Percentiles rank a stretch among this genome's conserved stretches.
phyloP scores from a whole-genome alignment of 495 filamentous ascomycete species.

The Aspergillus haitiensis region DNA sequence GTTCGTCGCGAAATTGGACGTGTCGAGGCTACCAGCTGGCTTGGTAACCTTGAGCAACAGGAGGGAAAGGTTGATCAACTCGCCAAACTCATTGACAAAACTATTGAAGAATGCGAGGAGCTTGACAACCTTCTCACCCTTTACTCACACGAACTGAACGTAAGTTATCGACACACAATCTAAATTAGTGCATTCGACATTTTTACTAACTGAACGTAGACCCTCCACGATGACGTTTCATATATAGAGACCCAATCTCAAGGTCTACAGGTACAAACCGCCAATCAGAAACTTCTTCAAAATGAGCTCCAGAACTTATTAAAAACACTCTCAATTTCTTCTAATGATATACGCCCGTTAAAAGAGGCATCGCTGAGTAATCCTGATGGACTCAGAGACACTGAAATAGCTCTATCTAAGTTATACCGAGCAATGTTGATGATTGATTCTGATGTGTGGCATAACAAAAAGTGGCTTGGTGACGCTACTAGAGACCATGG shows the following conservation, averaged over 20 bases:
- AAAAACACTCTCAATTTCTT: slow-evolving; percentile 82
- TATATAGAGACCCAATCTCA: slow-evolving; percentile 97
- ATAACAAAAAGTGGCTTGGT: slow-evolving; percentile 46
- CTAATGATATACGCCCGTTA: slow-evolving; percentile 69
- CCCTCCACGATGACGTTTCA: slow-evolving; percentile 88
- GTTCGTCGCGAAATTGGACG: slow-evolving; percentile 84
- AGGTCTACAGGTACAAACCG: slow-evolving; percentile 92
- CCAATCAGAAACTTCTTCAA: slow-evolving; percentile 93
- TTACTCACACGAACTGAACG: slow-evolving; percentile 90
- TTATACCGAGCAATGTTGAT: slow-evolving; percentile 93
- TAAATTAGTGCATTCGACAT: not conserved
- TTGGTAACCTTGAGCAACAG: slow-evolving; percentile 82
- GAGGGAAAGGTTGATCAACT: slow-evolving; percentile 84
- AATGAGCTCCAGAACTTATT: slow-evolving; percentile 80
- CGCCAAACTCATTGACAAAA: slow-evolving; percentile 78
- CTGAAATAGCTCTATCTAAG: slow-evolving; percentile 73
- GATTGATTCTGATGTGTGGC: slow-evolving; percentile 77
- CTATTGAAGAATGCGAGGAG: slow-evolving; percentile 92
- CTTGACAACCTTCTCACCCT: slow-evolving; percentile 89
- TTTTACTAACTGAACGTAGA: slow-evolving; percentile 58
- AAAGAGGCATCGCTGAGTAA: slow-evolving; percentile 72
- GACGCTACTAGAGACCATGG: slow-evolving; percentile 52
- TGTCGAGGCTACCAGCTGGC: slow-evolving; percentile 90
- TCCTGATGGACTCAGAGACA: slow-evolving; percentile 65
- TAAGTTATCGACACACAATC: slow-evolving; percentile 46